A percentile compares a stretch with the other conserved stretches of the same genome.
phyloP scores from a whole-genome alignment of 805 yeast species.

The Kregervanrija pseudodelftensis region DNA sequence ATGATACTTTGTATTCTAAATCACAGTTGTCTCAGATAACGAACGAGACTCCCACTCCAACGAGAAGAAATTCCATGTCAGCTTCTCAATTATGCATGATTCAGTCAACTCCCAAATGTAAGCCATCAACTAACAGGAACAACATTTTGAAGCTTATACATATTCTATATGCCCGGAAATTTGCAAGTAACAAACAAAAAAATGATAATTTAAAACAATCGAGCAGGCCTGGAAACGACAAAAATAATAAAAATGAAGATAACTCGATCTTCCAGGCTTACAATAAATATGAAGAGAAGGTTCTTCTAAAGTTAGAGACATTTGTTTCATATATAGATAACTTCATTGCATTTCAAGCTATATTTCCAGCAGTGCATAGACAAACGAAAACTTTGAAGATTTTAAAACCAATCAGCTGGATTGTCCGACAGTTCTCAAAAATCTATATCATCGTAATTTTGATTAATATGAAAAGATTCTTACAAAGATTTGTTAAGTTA shows the following conservation, averaged over 20 bases:
- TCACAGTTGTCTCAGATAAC: too few relatives aligned
- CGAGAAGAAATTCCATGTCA: too few relatives aligned
- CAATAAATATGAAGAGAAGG: constrained; percentile 12
- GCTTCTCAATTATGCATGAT: too few relatives aligned
- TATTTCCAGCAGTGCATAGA: constrained; percentile 12
- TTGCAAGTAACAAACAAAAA: background rate
- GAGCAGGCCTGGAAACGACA: background rate
- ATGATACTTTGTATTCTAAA: too few relatives aligned
- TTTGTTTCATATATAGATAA: constrained; percentile 23
- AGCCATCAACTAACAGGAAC: too few relatives aligned
- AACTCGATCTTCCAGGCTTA: constrained; percentile 3
- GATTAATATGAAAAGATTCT: constrained; percentile 21
- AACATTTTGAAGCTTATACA: background rate
- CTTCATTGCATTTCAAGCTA: constrained; percentile 22
- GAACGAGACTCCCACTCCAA: too few relatives aligned
- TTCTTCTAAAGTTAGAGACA: constrained; percentile 18
- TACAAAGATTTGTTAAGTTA: constrained; percentile 17
- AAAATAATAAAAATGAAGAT: background rate
- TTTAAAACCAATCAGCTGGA: constrained; percentile 10
- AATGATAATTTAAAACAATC: background rate
- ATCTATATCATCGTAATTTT: constrained; percentile 24
- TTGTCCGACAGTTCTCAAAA: constrained; percentile 19
- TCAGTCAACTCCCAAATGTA: too few relatives aligned
- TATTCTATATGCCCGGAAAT: background rate
- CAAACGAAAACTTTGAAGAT: background rate